A percentile compares a stretch with the other conserved stretches of the same genome.
Conservation (phyloP, 495 filamentous ascomycete species). For the Aspergillus sclerotioniger region DNA sequence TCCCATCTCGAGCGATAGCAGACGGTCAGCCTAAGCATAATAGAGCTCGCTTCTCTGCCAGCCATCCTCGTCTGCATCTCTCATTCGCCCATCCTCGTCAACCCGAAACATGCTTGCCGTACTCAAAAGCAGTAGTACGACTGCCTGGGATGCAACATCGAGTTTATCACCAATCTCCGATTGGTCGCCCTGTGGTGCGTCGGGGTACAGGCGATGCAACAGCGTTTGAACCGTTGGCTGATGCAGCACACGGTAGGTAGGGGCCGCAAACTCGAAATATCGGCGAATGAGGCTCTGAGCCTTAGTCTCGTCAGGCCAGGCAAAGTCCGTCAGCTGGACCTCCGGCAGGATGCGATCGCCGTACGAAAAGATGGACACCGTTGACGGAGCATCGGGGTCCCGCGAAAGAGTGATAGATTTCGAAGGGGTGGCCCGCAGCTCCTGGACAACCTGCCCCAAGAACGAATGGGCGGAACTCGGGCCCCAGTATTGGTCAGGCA, state of each 20-base stretch:
- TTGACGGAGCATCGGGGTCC: not conserved
- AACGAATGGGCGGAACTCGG: conserved; percentile 30
- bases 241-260: conserved; percentile 30
- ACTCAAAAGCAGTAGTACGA: conserved; percentile 23
- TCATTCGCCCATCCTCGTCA: conserved; percentile 12
- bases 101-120: conserved; percentile 22
- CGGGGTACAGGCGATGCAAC: conserved; percentile 16
- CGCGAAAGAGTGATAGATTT: conserved; percentile 4
- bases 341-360: conserved; percentile 23
- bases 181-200: not conserved
- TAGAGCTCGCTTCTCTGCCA: conserved; percentile 26
- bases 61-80: conserved; percentile 16
- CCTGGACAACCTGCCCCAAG: conserved; percentile 21
- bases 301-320: conserved; percentile 21
- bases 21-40: conserved; percentile 22
- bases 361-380: conserved; percentile 24
- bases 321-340: conserved; percentile 15
- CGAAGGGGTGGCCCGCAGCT: conserved; percentile 7
- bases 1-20: conserved; percentile 21
- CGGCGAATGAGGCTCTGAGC: conserved; percentile 23
- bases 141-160: conserved; percentile 12
- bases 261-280: conserved; percentile 35
- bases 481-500: conserved; percentile 25
- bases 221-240: conserved; percentile 23
- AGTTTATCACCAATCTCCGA: not conserved